These are phyloP conservation scores for Arachnomyces sp. DNA, from an alignment of 2,329 filamentous ascomycete species.

Conservation along the genomic window DNA sequence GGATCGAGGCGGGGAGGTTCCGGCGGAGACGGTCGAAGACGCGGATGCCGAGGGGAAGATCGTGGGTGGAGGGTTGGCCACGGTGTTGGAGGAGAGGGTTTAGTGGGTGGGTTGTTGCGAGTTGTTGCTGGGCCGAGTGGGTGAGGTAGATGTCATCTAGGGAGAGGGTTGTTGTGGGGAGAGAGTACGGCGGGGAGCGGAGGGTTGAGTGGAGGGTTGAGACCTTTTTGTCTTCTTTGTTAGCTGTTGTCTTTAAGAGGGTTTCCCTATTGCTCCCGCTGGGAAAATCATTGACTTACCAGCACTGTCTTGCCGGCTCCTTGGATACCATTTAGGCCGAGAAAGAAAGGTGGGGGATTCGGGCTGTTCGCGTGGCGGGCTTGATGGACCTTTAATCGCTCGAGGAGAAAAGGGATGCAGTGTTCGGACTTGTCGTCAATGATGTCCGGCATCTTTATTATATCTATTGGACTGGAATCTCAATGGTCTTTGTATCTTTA, in stretches of 20 bases:
- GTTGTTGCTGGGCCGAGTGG: slow-evolving; percentile 58
- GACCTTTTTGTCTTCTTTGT: slow-evolving; percentile 41
- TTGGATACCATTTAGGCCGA: slow-evolving; percentile 86
- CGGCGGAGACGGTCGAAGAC: slow-evolving; percentile 56
- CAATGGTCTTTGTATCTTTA: slow-evolving; percentile 1
- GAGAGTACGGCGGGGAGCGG: slow-evolving; percentile 47
- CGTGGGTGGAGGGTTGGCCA: slow-evolving; percentile 79
- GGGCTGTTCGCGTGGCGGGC: slow-evolving; percentile 28
- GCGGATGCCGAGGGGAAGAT: slow-evolving; percentile 55
- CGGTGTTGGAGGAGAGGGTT: slow-evolving; percentile 75
- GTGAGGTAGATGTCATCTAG: slow-evolving; percentile 86
- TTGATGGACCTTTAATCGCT: slow-evolving; percentile 49
- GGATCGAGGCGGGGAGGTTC: slow-evolving; percentile 53
- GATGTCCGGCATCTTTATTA: slow-evolving; percentile 43
- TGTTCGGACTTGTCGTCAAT: slow-evolving; percentile 71
- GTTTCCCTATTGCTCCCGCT: background rate
- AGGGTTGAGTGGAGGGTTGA: slow-evolving; percentile 57
- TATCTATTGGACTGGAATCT: slow-evolving; percentile 7
- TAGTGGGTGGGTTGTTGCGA: slow-evolving; percentile 57
- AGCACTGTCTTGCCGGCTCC: slow-evolving; percentile 89
- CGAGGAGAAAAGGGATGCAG: slow-evolving; percentile 69
- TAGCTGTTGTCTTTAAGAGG: slow-evolving; percentile 1
- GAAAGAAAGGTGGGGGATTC: slow-evolving; percentile 60
- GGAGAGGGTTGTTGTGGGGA: slow-evolving; percentile 64
- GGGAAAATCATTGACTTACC: slow-evolving; percentile 37